A percentile compares a stretch with the other conserved stretches of the same genome.
These are phyloP conservation scores for Salix arbutifolia DNA, from an alignment of 345 rosid species.

Conservation along the genomic window DNA sequence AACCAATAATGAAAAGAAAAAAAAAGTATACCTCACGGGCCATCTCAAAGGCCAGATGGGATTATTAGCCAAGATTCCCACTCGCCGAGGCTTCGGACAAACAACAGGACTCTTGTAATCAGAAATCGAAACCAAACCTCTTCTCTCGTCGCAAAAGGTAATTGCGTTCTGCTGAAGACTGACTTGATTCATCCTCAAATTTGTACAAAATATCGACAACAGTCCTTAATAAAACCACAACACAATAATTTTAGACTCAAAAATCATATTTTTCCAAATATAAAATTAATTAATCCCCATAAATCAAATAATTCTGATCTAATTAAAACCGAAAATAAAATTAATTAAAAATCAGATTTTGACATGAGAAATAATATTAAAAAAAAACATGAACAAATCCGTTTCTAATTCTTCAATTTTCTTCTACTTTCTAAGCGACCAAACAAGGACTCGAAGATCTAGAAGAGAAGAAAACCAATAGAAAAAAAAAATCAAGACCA, in stretches of 20 bases:
- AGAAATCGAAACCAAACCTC: conserved; percentile 40
- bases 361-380: background rate
- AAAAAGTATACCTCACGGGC: conserved; percentile 45
- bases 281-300: background rate
- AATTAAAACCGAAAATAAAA: background rate
- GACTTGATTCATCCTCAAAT: conserved; percentile 65
- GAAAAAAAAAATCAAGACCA: background rate
- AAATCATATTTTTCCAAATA: no score
- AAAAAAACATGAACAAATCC: no score
- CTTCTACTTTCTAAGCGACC: background rate
- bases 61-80: conserved; percentile 41
- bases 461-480: conserved; percentile 3
- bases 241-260: no score
- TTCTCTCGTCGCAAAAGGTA: conserved; percentile 45
- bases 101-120: conserved; percentile 55
- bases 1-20: background rate
- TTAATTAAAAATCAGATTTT: background rate
- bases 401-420: background rate
- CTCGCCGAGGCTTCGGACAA: conserved; percentile 89
- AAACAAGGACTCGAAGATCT: conserved; percentile 26
- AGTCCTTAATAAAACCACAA: conserved; percentile 1
- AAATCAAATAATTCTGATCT: background rate
- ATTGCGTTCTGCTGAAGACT: conserved; percentile 73
- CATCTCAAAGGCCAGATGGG: conserved; percentile 42
- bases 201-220: conserved; percentile 20